These are phyloP conservation scores for Candida tammaniensis DNA, from an alignment of 805 yeast species.

Conservation along the genomic window DNA sequence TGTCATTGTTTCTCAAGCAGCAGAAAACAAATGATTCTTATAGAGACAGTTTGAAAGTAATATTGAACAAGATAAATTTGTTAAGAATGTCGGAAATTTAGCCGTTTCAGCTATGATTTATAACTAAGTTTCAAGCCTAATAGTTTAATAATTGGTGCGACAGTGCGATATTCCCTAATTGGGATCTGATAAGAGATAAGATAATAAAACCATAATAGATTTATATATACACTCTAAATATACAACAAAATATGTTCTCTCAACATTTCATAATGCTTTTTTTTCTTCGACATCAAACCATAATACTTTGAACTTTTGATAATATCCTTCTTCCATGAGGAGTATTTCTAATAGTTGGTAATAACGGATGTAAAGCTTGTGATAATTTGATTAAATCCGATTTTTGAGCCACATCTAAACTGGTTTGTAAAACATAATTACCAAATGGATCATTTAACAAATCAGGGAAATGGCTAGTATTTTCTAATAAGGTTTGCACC, in stretches of 20 bases:
- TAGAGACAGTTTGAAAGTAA: too few relatives aligned
- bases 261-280: background rate
- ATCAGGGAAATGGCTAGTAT: conserved; percentile 33
- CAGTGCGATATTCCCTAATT: too few relatives aligned
- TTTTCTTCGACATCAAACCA: conserved; percentile 1
- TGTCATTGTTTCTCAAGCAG: background rate
- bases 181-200: too few relatives aligned
- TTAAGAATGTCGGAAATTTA: too few relatives aligned
- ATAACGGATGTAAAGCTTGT: conserved; percentile 63
- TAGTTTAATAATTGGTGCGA: too few relatives aligned
- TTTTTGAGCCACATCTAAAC: conserved; percentile 53
- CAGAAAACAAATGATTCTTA: too few relatives aligned
- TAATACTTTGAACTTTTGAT: conserved; percentile 49
- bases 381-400: conserved; percentile 55
- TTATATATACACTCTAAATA: conserved; percentile 10
- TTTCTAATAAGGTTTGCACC: conserved; percentile 40
- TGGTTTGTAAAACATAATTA: conserved; percentile 57
- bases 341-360: conserved; percentile 78
- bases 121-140: too few relatives aligned
- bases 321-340: conserved; percentile 96
- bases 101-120: too few relatives aligned
- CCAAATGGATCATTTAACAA: conserved; percentile 59
- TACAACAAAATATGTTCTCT: conserved; percentile 1
- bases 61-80: too few relatives aligned
- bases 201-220: too few relatives aligned